Percentiles rank a stretch among this genome's conserved stretches.
Conservation (phyloP, 768 basidiomycete species). For the Lactarius indigo region DNA sequence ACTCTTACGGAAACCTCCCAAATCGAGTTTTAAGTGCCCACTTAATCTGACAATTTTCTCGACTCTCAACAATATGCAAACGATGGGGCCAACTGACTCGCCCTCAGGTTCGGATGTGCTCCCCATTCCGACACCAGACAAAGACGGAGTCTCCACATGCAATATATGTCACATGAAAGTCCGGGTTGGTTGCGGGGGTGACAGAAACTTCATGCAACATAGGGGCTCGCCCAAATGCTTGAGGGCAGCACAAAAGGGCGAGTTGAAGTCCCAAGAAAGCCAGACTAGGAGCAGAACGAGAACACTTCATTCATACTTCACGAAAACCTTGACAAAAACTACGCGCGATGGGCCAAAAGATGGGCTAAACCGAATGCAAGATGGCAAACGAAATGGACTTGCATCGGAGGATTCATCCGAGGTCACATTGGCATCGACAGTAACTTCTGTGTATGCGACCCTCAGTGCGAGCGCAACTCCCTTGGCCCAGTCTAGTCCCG, state of each 20-base stretch:
- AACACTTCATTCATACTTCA: not conserved
- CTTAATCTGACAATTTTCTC: no score
- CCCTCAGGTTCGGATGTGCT: no score
- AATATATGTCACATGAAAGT: not conserved
- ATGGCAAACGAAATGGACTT: not conserved
- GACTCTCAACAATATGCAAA: slow-evolving; percentile 23
- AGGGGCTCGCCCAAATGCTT: not conserved
- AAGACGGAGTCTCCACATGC: not conserved
- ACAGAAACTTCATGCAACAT: not conserved
- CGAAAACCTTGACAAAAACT: not conserved
- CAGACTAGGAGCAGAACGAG: not conserved
- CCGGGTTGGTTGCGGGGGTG: not conserved
- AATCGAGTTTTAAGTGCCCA: no score
- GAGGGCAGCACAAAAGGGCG: not conserved
- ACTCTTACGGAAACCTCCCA: no score
- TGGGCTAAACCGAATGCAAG: no score
- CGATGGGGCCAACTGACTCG: slow-evolving; percentile 49
- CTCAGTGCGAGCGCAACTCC: no score
- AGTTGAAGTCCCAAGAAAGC: no score
- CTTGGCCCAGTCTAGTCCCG: no score
- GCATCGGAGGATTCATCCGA: not conserved
- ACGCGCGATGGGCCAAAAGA: no score
- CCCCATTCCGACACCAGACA: not conserved
- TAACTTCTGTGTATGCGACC: no score
- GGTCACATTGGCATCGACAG: no score